Conservation (phyloP, 2,329 filamentous ascomycete species). For the Metarhizium anisopliae region DNA sequence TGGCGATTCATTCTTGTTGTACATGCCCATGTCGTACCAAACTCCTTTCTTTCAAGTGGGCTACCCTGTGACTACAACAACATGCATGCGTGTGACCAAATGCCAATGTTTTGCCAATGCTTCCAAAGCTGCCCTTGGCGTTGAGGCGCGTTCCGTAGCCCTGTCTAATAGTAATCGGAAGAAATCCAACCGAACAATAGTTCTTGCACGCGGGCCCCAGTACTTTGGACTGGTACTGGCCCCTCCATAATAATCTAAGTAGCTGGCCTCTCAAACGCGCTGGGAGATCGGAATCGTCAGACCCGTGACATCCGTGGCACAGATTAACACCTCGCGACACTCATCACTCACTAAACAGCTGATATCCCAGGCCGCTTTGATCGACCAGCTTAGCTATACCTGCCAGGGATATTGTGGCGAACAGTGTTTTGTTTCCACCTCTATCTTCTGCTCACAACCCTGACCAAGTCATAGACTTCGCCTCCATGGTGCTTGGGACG, state of each 20-base stretch:
- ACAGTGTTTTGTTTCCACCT: not conserved
- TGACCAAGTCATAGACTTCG: not conserved
- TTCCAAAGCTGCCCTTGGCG: no score
- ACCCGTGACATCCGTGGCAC: not conserved
- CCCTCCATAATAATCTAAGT: no score
- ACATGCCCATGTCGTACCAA: no score
- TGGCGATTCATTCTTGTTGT: no score
- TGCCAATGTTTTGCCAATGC: no score
- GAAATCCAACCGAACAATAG: not conserved
- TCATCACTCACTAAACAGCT: not conserved
- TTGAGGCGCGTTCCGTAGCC: no score
- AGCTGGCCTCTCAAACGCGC: not conserved
- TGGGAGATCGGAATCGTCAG: not conserved
- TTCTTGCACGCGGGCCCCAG: not conserved
- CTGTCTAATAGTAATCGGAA: not conserved
- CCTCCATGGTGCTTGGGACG: not conserved
- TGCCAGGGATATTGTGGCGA: not conserved
- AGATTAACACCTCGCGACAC: no score
- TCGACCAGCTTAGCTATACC: not conserved
- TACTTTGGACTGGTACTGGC: not conserved
- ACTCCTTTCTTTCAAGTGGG: no score
- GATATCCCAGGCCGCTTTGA: no score
- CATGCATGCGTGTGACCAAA: no score
- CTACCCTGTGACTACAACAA: no score
- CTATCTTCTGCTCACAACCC: not conserved